Evolutionary conservation across 179 eudicot genomes (phyloP).

Genomic region (Heliamphora pulchella): DNA sequence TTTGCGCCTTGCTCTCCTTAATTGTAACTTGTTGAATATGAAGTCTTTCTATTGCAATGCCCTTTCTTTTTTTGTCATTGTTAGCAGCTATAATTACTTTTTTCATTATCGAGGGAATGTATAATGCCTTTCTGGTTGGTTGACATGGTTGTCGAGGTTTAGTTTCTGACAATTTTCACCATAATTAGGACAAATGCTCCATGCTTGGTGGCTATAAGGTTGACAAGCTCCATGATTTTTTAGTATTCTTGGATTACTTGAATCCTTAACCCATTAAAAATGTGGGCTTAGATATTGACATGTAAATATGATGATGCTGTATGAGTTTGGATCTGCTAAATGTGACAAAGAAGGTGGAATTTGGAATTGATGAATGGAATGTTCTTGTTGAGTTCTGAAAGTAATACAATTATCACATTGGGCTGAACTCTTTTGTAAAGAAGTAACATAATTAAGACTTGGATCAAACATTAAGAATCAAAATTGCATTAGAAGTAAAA

Average conservation of each 20-base stretch:
- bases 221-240: background rate
- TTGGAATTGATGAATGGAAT: too few species aligned
- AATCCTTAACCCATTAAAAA: too few species aligned
- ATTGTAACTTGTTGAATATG: background rate
- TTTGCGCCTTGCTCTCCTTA: background rate
- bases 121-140: background rate
- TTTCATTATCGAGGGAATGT: background rate
- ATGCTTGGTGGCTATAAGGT: background rate
- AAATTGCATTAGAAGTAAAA: background rate
- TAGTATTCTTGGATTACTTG: background rate
- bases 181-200: background rate
- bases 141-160: background rate
- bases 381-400: too few species aligned
- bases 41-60: background rate
- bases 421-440: too few species aligned
- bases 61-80: background rate
- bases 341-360: too few species aligned
- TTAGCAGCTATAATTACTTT: background rate
- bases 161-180: too few species aligned
- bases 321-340: too few species aligned
- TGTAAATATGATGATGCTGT: too few species aligned
- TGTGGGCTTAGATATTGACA: background rate
- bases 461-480: background rate
- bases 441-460: background rate
- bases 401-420: background rate